These are phyloP conservation scores for Sonneratia alba DNA, from an alignment of 345 rosid species.

Conservation along the genomic window DNA sequence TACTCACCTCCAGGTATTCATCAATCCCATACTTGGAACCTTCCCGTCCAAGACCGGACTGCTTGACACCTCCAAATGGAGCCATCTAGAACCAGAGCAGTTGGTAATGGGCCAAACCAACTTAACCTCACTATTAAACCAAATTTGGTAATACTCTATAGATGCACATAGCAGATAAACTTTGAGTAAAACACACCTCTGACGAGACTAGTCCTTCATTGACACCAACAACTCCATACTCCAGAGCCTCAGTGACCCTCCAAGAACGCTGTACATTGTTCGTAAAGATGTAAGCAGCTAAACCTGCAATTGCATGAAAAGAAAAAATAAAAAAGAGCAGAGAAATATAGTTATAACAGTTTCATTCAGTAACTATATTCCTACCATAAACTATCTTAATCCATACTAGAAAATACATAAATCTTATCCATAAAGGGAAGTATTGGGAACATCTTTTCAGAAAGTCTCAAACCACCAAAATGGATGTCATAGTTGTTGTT, in stretches of 20 bases:
- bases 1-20: slow-evolving; percentile 74
- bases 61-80: slow-evolving; percentile 80
- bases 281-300: slow-evolving; percentile 91
- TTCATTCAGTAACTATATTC: background rate
- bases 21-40: slow-evolving; percentile 96
- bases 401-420: background rate
- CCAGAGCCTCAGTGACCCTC: slow-evolving; percentile 92
- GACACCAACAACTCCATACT: slow-evolving; percentile 81
- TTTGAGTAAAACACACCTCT: slow-evolving; percentile 39
- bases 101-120: slow-evolving; percentile 5
- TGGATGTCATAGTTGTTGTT: too few relatives aligned
- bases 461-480: background rate
- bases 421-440: background rate
- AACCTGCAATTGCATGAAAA: slow-evolving; percentile 38
- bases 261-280: slow-evolving; percentile 79
- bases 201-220: slow-evolving; percentile 92
- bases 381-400: background rate
- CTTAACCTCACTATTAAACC: background rate
- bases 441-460: background rate
- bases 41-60: slow-evolving; percentile 95
- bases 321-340: background rate
- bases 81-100: slow-evolving; percentile 49
- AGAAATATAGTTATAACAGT: background rate
- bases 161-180: background rate
- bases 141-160: background rate